phyloP scores from a whole-genome alignment of 2,329 filamentous ascomycete species.

The Fusarium xylarioides region DNA sequence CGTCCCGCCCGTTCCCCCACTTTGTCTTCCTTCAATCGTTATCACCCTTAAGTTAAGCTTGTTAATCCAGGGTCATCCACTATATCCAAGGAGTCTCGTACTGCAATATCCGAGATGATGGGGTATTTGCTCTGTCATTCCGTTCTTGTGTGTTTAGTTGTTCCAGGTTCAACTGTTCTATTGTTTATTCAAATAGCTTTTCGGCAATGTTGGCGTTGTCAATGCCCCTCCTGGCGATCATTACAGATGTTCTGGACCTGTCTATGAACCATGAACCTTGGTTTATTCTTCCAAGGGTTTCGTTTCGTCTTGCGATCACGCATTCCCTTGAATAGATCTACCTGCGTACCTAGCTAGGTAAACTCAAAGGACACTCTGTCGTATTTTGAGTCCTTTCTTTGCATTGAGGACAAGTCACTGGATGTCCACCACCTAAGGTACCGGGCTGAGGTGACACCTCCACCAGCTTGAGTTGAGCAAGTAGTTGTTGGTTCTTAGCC shows the following conservation, averaged over 20 bases:
- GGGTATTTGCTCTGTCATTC: not conserved
- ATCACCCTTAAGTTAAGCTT: conserved; percentile 16
- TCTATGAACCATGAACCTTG: conserved; percentile 9
- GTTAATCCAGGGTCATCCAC: conserved; percentile 10
- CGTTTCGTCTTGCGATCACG: conserved; percentile 25
- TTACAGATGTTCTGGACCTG: conserved; percentile 16
- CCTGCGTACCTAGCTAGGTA: not conserved
- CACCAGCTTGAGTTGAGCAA: conserved; percentile 29
- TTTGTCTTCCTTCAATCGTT: conserved; percentile 1
- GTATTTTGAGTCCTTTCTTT: not conserved
- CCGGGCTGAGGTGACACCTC: conserved; percentile 14
- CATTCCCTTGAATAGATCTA: not conserved
- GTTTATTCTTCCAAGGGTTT: conserved; percentile 3
- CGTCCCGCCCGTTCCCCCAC: conserved; percentile 30
- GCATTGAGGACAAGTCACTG: not conserved
- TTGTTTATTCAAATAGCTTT: not conserved
- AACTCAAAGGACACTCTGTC: not conserved
- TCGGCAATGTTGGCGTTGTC: not conserved
- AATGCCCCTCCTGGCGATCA: conserved; percentile 33
- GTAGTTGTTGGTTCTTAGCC: conserved; percentile 35
- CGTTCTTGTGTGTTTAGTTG: not conserved
- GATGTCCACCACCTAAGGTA: not conserved
- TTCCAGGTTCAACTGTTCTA: conserved; percentile 7
- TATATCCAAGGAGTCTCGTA: conserved; percentile 5
- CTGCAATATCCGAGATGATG: conserved; percentile 20